Conservation (phyloP, 805 yeast species). For the Pichia kluyveri region DNA sequence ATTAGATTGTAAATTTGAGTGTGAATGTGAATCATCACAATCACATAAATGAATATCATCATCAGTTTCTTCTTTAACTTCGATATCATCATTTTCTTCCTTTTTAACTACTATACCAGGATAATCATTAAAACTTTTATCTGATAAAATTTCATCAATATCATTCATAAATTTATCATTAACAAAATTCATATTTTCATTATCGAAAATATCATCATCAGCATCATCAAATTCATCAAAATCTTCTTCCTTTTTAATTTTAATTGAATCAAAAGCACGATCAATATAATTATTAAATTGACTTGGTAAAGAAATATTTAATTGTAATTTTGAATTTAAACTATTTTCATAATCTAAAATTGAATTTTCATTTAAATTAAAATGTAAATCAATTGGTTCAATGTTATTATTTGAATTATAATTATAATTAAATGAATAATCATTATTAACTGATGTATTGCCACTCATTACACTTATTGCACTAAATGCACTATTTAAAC, state of each 20-base stretch:
- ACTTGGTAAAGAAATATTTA: neutral
- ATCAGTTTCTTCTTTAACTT: neutral
- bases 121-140: too few relatives aligned
- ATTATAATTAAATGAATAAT: neutral
- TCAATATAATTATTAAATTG: neutral
- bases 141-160: too few relatives aligned
- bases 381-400: neutral
- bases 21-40: neutral
- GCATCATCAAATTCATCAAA: neutral
- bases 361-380: neutral
- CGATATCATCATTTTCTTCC: too few relatives aligned
- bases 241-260: neutral
- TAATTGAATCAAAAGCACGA: too few relatives aligned
- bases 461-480: neutral
- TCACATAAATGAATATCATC: constrained; percentile 1
- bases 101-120: too few relatives aligned
- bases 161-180: neutral
- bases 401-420: too few relatives aligned
- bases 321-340: neutral
- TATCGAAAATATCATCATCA: neutral
- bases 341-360: neutral
- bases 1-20: too few relatives aligned
- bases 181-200: neutral
- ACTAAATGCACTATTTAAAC: neutral
- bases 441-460: neutral